Percentiles rank a stretch among this genome's conserved stretches.
phyloP scores from a whole-genome alignment of 176 grass and related monocot genomes.

The Oryza officinalis region DNA sequence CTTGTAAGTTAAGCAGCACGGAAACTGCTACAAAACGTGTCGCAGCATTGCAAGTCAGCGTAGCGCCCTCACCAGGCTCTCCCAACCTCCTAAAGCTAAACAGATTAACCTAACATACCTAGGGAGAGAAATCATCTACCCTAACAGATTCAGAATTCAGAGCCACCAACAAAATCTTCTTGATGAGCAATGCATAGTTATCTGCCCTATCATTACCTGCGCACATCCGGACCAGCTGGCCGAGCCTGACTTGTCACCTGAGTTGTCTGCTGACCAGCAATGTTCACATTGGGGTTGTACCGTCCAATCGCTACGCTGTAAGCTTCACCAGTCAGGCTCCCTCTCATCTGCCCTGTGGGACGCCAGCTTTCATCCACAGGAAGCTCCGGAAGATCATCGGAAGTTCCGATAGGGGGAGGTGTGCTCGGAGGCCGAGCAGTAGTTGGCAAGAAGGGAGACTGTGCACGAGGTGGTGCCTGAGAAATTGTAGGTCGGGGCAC shows the following conservation, averaged over 20 bases:
- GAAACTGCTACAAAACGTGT: background rate
- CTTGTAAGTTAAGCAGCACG: background rate
- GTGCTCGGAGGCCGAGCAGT: background rate
- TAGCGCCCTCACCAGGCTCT: background rate
- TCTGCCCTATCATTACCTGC: background rate
- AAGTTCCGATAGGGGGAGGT: background rate
- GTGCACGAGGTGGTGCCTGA: background rate
- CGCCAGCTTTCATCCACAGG: constrained; percentile 69
- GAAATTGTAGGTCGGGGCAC: constrained; percentile 15
- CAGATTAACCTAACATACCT: background rate
- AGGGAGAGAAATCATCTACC: background rate
- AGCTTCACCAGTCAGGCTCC: constrained; percentile 80
- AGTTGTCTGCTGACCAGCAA: constrained; percentile 18
- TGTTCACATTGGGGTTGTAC: constrained; percentile 29
- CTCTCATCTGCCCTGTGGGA: constrained; percentile 78
- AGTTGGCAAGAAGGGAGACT: background rate
- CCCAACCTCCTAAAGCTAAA: background rate
- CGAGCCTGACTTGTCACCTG: constrained; percentile 20
- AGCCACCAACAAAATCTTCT: background rate
- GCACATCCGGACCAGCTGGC: background rate
- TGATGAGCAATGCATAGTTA: background rate
- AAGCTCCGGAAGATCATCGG: constrained; percentile 28
- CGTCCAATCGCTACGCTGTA: constrained; percentile 61
- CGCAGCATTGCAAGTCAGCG: background rate
- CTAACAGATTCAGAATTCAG: too few species aligned